These are phyloP conservation scores for Ascochyta rabiei DNA, from an alignment of 2,329 filamentous ascomycete genomes.

Conservation along the genomic window DNA sequence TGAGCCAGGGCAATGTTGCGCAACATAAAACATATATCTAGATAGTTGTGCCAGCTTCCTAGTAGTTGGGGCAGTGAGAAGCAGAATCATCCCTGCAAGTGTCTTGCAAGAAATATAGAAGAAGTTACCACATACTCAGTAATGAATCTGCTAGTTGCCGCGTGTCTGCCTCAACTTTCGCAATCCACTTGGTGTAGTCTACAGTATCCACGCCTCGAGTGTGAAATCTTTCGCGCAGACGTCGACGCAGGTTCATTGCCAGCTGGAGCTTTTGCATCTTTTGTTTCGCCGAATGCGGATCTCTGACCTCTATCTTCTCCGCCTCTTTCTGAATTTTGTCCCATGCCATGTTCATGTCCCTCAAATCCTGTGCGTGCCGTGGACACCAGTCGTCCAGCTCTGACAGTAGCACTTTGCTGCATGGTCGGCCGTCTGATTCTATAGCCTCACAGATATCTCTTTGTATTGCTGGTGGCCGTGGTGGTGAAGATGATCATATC, in stretches of 20 bases:
- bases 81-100: no score
- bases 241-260: constrained; percentile 30
- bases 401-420: constrained; percentile 14
- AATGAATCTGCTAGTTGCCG: constrained; percentile 29
- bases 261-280: constrained; percentile 33
- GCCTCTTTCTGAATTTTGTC: constrained; percentile 22
- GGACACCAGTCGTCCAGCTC: constrained; percentile 23
- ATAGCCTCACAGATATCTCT: constrained; percentile 28
- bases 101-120: no score
- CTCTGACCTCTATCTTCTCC: constrained; percentile 21
- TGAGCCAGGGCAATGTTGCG: no score
- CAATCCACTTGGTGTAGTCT: constrained; percentile 35
- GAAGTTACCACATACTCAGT: constrained; percentile 22
- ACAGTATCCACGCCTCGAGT: constrained; percentile 29
- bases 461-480: constrained; percentile 21
- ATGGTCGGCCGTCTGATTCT: constrained; percentile 30
- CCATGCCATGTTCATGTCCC: constrained; percentile 26
- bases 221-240: constrained; percentile 32
- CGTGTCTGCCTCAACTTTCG: constrained; percentile 29
- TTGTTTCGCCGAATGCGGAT: constrained; percentile 24
- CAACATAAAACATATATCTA: no score
- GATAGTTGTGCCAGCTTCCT: no score
- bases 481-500: constrained; percentile 19
- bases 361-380: constrained; percentile 25
- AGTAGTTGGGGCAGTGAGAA: no score